phyloP scores from a whole-genome alignment of 441 rosid species.

The Melastoma candidum region DNA sequence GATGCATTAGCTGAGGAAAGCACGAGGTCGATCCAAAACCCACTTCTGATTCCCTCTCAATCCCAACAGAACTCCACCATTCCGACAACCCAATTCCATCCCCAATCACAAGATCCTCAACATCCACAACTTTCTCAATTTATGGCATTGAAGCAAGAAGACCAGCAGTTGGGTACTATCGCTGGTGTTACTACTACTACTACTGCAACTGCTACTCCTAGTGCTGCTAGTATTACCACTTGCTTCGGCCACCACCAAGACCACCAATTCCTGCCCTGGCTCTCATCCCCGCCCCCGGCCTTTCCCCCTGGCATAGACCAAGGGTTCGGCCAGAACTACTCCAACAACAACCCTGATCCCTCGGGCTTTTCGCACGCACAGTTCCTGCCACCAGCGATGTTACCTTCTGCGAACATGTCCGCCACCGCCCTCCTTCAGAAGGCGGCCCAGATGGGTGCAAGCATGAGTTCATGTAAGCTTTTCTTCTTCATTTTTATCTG shows the following conservation, averaged over 20 bases:
- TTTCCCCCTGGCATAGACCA: conserved; percentile 21
- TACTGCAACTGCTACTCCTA: conserved; percentile 9
- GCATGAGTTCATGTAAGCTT: conserved; percentile 30
- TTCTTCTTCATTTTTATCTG: conserved; percentile 2
- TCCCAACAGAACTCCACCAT: conserved; percentile 11
- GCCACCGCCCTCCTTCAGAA: conserved; percentile 94
- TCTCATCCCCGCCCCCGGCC: conserved; percentile 21
- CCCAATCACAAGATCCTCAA: background rate
- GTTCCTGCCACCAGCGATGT: conserved; percentile 13
- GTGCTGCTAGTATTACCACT: background rate
- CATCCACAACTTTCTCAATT: conserved; percentile 14
- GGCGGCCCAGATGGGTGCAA: conserved; percentile 86
- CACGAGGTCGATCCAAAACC: conserved; percentile 35
- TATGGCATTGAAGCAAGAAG: conserved; percentile 35
- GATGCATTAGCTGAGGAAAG: conserved; percentile 55
- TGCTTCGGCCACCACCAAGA: conserved; percentile 21
- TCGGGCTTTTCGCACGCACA: conserved; percentile 27
- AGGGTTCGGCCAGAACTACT: conserved; percentile 14
- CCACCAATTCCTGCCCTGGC: conserved; percentile 37
- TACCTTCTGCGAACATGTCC: conserved; percentile 57
- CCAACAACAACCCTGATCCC: conserved; percentile 44
- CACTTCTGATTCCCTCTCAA: conserved; percentile 22
- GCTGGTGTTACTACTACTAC: background rate
- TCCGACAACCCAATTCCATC: conserved; percentile 27
- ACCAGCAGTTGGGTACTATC: background rate